Base-by-base conservation (phyloP, 2,329 filamentous ascomycete genomes). In the Trichoderma atrobrunneum region DNA sequence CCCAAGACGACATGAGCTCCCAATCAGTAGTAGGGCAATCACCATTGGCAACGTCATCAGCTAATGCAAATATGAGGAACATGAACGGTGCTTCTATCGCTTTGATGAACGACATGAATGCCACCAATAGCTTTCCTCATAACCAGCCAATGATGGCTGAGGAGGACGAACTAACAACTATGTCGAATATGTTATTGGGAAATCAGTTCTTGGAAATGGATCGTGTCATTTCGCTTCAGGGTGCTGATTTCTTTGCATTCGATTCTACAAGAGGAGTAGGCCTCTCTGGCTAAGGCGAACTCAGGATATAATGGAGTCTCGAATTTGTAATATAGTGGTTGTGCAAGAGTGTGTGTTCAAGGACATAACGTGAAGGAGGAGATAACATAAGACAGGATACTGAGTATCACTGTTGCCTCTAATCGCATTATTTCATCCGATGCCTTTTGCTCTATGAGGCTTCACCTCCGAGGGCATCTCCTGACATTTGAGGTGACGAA, bases 391-490 rank as follows among this genome's bases (percentile, higher is more conserved):
- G 7, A 21, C 11, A 48, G 18, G 18, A n/a, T 5, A 48, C 0
- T 1, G 1, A 5, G 3, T 2, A 5, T n/a, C 1, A 10, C 11
- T n/a, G 18, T 6, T 21, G 18, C 43, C 4, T 48, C 0, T 0
- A 2, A 48, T 21, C 3, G 3, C 4, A 18, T n/a, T 21, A 11
- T n/a, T 48, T 21, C 11, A 48, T 48, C n/a, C 21, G 8, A 10
- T 48, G n/a, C 43, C 43, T 21, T n/a, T 48, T 21, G 43, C 43
- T 48, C n/a, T 21, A 21, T 48, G 43, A n/a, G 18, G 18, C 43
- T 48, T 48, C 43, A 11, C 10, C 43, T 48, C 43, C 1, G 10
- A n/a, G 43, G 3, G 10, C 3, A 11, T 48, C 18, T 48, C 39
- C 3, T 11, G 7, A 48, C 7, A 21, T 1, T 48, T 11, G 43